These are phyloP conservation scores for Calvatia gigantea DNA, from an alignment of 768 basidiomycete genomes.

Conservation along the genomic window DNA sequence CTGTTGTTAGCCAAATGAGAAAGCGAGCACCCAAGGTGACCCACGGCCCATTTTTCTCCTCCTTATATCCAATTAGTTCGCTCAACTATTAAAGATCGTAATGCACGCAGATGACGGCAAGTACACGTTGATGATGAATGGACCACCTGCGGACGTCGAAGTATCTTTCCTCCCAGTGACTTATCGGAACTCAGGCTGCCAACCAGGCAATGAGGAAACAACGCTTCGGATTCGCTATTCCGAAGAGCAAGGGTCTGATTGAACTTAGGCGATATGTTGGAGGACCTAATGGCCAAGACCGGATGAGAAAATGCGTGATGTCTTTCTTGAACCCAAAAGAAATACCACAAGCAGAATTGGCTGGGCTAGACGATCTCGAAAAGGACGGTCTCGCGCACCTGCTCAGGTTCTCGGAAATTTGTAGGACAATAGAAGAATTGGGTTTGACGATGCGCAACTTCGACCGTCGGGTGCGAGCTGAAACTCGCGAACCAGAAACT, in stretches of 20 bases:
- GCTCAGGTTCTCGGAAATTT: constrained; percentile 22
- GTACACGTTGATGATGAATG: constrained; percentile 51
- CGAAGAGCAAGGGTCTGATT: constrained; percentile 29
- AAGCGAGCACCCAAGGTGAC: constrained; percentile 50
- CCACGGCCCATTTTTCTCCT: background rate
- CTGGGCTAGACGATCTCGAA: constrained; percentile 22
- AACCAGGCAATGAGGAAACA: constrained; percentile 1
- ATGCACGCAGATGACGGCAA: constrained; percentile 34
- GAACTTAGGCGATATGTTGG: constrained; percentile 24
- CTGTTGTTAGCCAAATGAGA: constrained; percentile 45
- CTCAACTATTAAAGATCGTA: constrained; percentile 32
- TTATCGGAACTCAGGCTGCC: background rate
- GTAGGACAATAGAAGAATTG: constrained; percentile 19
- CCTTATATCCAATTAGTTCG: background rate
- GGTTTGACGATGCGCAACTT: constrained; percentile 14
- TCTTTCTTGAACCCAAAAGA: background rate
- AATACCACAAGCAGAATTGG: constrained; percentile 4
- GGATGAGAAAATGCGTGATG: constrained; percentile 9
- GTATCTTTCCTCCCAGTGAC: constrained; percentile 24
- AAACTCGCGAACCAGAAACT: background rate
- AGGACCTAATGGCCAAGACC: constrained; percentile 37
- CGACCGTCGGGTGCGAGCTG: background rate
- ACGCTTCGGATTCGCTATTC: constrained; percentile 35
- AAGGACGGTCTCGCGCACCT: constrained; percentile 22
- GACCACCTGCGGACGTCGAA: constrained; percentile 46